These are phyloP conservation scores for Pyronema domesticum DNA, from an alignment of 495 filamentous ascomycete genomes.

Conservation along the genomic window DNA sequence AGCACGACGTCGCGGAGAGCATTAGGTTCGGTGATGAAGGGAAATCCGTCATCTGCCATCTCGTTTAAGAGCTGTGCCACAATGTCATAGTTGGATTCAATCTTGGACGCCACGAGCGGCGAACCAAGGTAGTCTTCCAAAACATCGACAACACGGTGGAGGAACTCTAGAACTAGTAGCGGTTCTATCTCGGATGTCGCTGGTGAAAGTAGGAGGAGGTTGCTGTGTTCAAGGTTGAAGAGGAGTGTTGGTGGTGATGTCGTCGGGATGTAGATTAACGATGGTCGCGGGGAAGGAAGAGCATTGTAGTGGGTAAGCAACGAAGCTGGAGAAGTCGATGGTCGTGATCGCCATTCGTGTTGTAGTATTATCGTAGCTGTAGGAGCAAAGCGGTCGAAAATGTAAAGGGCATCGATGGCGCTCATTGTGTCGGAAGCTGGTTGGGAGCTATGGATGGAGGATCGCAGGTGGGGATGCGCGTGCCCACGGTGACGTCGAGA, in stretches of 20 bases:
- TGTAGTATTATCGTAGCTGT: slow-evolving; percentile 45
- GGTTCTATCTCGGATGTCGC: slow-evolving; percentile 72
- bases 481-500: neutral
- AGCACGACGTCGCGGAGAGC: slow-evolving; percentile 81
- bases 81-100: slow-evolving; percentile 82
- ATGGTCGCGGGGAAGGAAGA: slow-evolving; percentile 65
- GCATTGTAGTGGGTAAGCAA: slow-evolving; percentile 77
- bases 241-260: slow-evolving; percentile 78
- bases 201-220: slow-evolving; percentile 72
- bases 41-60: slow-evolving; percentile 88
- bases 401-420: slow-evolving; percentile 87
- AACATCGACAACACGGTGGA: slow-evolving; percentile 82
- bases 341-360: slow-evolving; percentile 45
- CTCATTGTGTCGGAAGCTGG: slow-evolving; percentile 34
- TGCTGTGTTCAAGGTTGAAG: slow-evolving; percentile 71
- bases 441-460: neutral
- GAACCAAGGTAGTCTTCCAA: slow-evolving; percentile 88
- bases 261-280: slow-evolving; percentile 67
- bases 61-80: slow-evolving; percentile 84
- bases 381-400: slow-evolving; percentile 56
- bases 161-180: slow-evolving; percentile 86
- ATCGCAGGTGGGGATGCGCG: slow-evolving; percentile 5
- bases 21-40: slow-evolving; percentile 84
- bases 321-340: slow-evolving; percentile 56
- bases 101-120: slow-evolving; percentile 67